Base-by-base conservation (phyloP, 805 yeast genomes). In the Grigorovia transvaalensis region DNA sequence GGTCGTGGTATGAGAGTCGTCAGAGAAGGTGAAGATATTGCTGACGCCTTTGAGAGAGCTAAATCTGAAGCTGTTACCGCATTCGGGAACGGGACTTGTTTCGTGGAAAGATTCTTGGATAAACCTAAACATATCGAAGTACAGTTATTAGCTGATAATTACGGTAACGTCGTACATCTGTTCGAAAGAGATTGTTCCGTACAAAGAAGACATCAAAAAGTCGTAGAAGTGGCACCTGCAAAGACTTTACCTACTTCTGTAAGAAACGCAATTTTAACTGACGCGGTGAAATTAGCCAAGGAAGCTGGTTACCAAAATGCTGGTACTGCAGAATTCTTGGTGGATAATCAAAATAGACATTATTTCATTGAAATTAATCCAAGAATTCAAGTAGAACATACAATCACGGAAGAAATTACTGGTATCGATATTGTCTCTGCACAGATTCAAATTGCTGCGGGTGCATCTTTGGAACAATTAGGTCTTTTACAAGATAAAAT, bases 1-100 rank as follows among this genome's bases (percentile, higher is more conserved):
- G 99, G 99, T 67, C 83, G 98, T 74, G 99, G 99, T 79, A 93
- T 91, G 98, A 84, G 99, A 74, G 99, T 91, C 50, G 99, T 91
- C 46, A 78, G 95, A 65, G 96, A 91, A 71, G 97, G 96, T 62
- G 99, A 93, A 61, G 88, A 84, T 69, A 80, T 91, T 54, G 84
- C 68, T 46, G 97, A 91, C 68, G 97, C 98, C 40, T 91, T 93
- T 74, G 73, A 77, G 63, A 84, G 99, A 72, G 98, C 98, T 38
- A 81, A 85, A 33, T 85, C 96, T 46, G 99, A 91, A 75, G 98
- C 98, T 54, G 77, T 81, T 63, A 80, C 96, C 43, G 83, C 99
- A n/a, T 91, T 91, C 60, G 99, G 99, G 66, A 89, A 91, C 68
- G 99, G 99, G 61, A 93, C 99, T 49, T 91, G 96, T 72, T 91